Conservation (phyloP, 2,329 filamentous ascomycete genomes). For the Coniosporium tulheliwenetii region DNA sequence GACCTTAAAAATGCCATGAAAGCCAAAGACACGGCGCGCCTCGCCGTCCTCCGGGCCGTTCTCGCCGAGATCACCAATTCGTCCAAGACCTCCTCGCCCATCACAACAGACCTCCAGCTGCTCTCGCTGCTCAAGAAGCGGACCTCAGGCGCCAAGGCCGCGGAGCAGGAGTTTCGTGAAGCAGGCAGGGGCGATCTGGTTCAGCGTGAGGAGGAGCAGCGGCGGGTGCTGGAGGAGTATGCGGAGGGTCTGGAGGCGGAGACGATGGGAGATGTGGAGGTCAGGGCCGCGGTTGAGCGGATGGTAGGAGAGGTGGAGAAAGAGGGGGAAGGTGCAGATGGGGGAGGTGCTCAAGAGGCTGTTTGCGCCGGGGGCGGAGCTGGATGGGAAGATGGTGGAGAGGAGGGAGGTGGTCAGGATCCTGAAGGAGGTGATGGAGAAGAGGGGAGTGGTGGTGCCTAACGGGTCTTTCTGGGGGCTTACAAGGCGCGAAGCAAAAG, state of each 20-base stretch:
- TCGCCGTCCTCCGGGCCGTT: constrained; percentile 52
- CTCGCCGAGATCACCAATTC: constrained; percentile 59
- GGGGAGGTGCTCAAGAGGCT: constrained; percentile 51
- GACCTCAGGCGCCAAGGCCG: constrained; percentile 39
- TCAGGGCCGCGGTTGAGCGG: constrained; percentile 3
- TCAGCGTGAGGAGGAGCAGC: constrained; percentile 52
- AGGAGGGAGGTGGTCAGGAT: constrained; percentile 43
- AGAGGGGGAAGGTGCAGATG: constrained; percentile 34
- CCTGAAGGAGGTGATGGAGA: constrained; percentile 36
- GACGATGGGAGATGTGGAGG: constrained; percentile 40
- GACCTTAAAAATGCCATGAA: constrained; percentile 33
- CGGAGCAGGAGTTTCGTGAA: constrained; percentile 45
- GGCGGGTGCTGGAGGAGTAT: constrained; percentile 51
- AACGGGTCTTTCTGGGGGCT: too few species aligned
- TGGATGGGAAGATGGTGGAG: constrained; percentile 51
- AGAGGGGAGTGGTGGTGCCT: background rate
- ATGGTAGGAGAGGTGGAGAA: constrained; percentile 38
- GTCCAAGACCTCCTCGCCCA: constrained; percentile 55
- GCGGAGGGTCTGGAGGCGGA: constrained; percentile 42
- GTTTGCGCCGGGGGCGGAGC: constrained; percentile 29
- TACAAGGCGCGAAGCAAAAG: too few species aligned
- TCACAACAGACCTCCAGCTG: constrained; percentile 54
- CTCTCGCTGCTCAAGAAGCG: constrained; percentile 52
- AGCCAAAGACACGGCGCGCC: constrained; percentile 38
- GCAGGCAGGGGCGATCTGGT: constrained; percentile 54